Percentiles rank a stretch among this genome's conserved stretches.
These are phyloP conservation scores for Plantago lanceolata DNA, from an alignment of 305 asterid genomes.

Conservation along the genomic window DNA sequence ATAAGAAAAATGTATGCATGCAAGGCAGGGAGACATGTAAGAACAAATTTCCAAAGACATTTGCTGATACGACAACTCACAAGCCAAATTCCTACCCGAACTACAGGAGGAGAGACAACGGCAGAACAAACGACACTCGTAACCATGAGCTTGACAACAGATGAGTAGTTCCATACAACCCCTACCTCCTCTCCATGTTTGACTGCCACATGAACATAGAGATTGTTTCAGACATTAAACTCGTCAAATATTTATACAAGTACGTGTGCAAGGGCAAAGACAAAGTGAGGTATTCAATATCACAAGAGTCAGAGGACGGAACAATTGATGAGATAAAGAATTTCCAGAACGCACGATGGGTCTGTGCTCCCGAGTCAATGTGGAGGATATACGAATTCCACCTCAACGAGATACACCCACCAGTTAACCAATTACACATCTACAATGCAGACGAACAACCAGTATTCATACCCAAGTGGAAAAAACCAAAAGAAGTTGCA, in stretches of 20 bases:
- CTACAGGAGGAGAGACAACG: background rate
- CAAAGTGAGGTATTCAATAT: background rate
- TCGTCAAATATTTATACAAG: background rate
- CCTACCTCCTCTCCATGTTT: background rate
- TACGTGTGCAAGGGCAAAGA: background rate
- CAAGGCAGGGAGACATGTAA: background rate
- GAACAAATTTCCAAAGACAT: background rate
- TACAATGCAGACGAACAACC: background rate
- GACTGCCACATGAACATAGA: background rate
- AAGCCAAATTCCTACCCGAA: background rate
- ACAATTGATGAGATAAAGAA: background rate
- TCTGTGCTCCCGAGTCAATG: background rate
- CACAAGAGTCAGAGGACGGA: background rate
- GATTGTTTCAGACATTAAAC: background rate
- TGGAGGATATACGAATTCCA: background rate
- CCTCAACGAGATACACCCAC: background rate
- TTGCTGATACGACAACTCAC: background rate
- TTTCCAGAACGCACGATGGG: background rate
- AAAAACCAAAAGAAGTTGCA: no score
- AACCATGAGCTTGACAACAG: background rate
- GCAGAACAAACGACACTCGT: no score
- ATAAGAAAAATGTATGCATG: background rate
- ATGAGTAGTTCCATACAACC: background rate
- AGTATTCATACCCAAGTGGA: background rate
- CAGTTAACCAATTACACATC: background rate